Evolutionary conservation across 805 yeast genomes (phyloP).

Genomic region (Candida montana): DNA sequence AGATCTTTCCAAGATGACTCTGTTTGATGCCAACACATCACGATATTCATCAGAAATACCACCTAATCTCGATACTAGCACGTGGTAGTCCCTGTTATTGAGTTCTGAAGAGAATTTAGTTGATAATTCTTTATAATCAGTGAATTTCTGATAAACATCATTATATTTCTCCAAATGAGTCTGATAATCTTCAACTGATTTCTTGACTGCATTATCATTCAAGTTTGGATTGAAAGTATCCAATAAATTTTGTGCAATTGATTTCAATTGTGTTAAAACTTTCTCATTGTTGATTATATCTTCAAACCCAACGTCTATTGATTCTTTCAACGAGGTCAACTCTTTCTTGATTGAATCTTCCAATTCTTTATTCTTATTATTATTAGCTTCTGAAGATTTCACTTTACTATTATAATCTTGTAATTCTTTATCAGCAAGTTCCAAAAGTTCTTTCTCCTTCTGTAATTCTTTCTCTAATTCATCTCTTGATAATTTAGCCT

Average conservation of each 20-base stretch:
- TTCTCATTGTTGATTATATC: conserved; percentile 19
- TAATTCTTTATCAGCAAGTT: conserved; percentile 10
- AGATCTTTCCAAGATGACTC: conserved; percentile 18
- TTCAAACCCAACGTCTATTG: conserved; percentile 16
- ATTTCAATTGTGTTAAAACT: conserved; percentile 21
- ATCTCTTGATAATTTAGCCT: conserved; percentile 20
- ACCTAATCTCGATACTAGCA: background rate
- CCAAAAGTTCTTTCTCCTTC: conserved; percentile 2
- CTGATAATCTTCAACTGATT: conserved; percentile 47
- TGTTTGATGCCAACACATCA: conserved; percentile 10
- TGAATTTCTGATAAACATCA: conserved; percentile 3
- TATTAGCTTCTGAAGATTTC: background rate
- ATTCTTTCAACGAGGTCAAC: conserved; percentile 8
- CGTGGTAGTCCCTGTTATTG: background rate
- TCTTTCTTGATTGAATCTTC: conserved; percentile 8
- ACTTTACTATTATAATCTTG: conserved; percentile 2
- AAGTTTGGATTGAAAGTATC: conserved; percentile 72
- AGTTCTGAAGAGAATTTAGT: background rate
- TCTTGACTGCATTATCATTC: conserved; percentile 83
- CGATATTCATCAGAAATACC: conserved; percentile 6
- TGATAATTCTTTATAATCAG: background rate
- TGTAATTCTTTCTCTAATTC: conserved; percentile 27
- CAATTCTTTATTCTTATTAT: background rate
- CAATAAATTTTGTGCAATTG: conserved; percentile 43
- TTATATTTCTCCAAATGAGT: conserved; percentile 9